phyloP scores from a whole-genome alignment of 2,329 filamentous ascomycete species.

The Davidsoniella australis region DNA sequence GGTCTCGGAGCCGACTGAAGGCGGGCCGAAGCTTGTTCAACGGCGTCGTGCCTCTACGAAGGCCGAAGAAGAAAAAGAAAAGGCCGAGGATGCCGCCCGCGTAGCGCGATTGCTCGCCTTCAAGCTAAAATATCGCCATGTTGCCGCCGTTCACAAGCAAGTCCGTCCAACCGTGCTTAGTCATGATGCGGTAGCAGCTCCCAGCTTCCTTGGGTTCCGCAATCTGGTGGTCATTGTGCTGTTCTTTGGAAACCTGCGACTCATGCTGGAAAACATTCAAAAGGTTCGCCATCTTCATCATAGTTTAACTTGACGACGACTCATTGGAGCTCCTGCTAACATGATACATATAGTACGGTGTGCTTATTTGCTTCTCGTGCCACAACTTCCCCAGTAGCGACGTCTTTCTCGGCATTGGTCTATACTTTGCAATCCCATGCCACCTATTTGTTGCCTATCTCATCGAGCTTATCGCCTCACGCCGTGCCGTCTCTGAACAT shows the following conservation, averaged over 20 bases:
- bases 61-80: too few species aligned
- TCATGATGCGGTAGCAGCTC: conserved; percentile 55
- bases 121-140: conserved; percentile 64
- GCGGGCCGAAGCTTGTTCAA: too few species aligned
- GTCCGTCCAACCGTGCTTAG: conserved; percentile 65
- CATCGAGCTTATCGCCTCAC: conserved; percentile 70
- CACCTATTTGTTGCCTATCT: conserved; percentile 82
- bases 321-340: conserved; percentile 8
- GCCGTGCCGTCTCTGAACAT: conserved; percentile 49
- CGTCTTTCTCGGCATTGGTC: conserved; percentile 52
- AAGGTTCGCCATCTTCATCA: conserved; percentile 39
- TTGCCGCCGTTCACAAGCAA: conserved; percentile 66
- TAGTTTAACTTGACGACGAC: neutral
- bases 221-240: conserved; percentile 93
- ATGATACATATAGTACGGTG: conserved; percentile 54
- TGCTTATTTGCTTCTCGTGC: conserved; percentile 79
- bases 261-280: conserved; percentile 94
- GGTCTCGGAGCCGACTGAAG: too few species aligned
- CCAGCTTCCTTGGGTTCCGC: conserved; percentile 83
- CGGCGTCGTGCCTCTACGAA: too few species aligned
- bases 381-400: conserved; percentile 75
- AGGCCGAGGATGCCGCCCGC: too few species aligned
- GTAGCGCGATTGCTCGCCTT: conserved; percentile 9
- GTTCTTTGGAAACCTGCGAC: conserved; percentile 78
- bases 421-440: conserved; percentile 78